Evolutionary conservation across 2,329 filamentous ascomycete species (phyloP), one percentile per base, ranked within the genome.

Genomic region (Tolypocladium endophyticum): DNA sequence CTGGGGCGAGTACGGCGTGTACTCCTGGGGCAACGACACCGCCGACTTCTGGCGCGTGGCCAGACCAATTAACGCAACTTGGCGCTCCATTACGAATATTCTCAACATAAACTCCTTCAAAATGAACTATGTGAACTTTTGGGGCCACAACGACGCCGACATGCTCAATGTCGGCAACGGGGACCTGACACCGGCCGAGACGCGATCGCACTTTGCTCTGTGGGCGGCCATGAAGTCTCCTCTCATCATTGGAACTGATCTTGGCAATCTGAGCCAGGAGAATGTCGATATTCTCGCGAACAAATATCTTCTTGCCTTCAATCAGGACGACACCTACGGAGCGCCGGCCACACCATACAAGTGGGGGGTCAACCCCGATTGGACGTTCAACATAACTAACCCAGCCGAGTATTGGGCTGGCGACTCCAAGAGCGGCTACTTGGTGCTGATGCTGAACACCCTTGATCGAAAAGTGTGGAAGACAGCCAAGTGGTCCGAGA

Each of bases 401-500:
- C 79, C 79, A 4, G 78, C 80, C 2, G 76, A 80, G 67, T 81
- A 75, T 67, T 82, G 78, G 78, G 71, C 74, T 1, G 79, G 79
- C 0, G 67, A 67, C 30, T 77, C 73, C 3, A 68, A 67, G 9
- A 65, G 71, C 23, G 79, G 79, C 1, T 74, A 73, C n/a, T 71
- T 80, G 45, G 73, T 80, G 20, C 71, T 81, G 36, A 69, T 79
- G 62, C 65, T 81, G n/a, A 82, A 82, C 65, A 74, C 76, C 58
- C 72, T 23, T 35, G 64, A 70, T 0, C 59, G 64, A 2, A 68
- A 64, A 3, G 65, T 65, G 30, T 69, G 62, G 30, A 79, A 76
- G 67, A 70, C 67, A 25, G 72, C 73, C 4, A 65, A 66, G 1
- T 81, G 76, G 64, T 62, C 54, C 3, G 78, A 81, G 64, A 70